phyloP scores from a whole-genome alignment of 192 early-diverging fungal species.

The Mortierella claussenii region DNA sequence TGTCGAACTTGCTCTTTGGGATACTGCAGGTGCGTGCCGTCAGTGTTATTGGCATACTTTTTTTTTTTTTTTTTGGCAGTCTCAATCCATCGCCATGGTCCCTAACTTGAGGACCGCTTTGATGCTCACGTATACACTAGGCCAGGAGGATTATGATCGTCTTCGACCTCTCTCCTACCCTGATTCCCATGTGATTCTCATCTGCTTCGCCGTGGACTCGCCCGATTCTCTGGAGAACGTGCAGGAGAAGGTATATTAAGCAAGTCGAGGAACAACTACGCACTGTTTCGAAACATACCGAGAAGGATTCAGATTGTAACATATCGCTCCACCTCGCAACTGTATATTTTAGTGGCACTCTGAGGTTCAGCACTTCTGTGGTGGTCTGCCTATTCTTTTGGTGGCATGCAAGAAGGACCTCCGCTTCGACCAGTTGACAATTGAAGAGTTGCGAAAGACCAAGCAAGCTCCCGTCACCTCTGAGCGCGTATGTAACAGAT shows the following conservation, averaged over 20 bases:
- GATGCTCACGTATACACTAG: too few relatives aligned
- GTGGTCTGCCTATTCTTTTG: conserved; percentile 59
- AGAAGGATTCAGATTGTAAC: too few relatives aligned
- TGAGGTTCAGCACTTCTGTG: conserved; percentile 60
- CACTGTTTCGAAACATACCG: too few relatives aligned
- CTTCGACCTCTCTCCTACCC: conserved; percentile 76
- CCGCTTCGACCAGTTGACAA: conserved; percentile 7
- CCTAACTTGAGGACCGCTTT: too few relatives aligned
- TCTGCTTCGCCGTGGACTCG: conserved; percentile 74
- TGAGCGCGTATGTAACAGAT: conserved; percentile 37
- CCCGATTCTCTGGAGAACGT: conserved; percentile 84
- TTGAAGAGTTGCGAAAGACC: conserved; percentile 15
- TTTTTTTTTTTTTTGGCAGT: too few relatives aligned
- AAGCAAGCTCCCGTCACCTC: neutral
- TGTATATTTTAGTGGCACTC: conserved; percentile 54
- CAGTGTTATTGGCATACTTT: too few relatives aligned
- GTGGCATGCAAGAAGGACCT: conserved; percentile 64
- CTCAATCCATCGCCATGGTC: too few relatives aligned
- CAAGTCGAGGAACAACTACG: too few relatives aligned
- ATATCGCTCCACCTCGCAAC: too few relatives aligned
- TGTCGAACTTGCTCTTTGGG: conserved; percentile 77
- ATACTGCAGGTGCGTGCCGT: too few relatives aligned
- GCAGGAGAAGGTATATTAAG: conserved; percentile 72
- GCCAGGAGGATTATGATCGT: conserved; percentile 80
- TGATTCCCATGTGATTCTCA: conserved; percentile 75